These are phyloP conservation scores for Penicillium sp. DNA, from an alignment of 2,329 filamentous ascomycete genomes.

Conservation along the genomic window DNA sequence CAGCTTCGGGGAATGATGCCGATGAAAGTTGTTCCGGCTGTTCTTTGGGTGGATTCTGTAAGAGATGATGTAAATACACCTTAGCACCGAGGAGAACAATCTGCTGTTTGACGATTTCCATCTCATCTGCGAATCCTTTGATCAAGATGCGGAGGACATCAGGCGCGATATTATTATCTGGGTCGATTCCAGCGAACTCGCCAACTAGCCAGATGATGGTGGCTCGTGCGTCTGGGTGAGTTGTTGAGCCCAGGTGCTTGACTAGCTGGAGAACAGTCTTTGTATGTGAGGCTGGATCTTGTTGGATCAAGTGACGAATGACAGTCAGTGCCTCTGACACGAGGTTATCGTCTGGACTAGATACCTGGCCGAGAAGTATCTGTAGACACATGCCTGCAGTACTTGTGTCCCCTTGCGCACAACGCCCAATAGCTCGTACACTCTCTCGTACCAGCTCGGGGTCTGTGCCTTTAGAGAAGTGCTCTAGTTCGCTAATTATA, in stretches of 20 bases:
- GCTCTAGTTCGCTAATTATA: slow-evolving; percentile 87
- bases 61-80: slow-evolving; percentile 85
- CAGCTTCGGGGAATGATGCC: slow-evolving; percentile 21
- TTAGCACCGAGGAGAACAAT: slow-evolving; percentile 93
- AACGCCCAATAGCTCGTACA: slow-evolving; percentile 88
- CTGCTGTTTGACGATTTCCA: slow-evolving; percentile 82
- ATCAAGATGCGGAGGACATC: slow-evolving; percentile 87
- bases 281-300: slow-evolving; percentile 74
- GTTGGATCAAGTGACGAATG: slow-evolving; percentile 91
- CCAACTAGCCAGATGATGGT: slow-evolving; percentile 98
- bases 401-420: slow-evolving; percentile 71
- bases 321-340: slow-evolving; percentile 93
- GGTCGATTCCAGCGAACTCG: slow-evolving; percentile 78
- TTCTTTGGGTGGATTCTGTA: slow-evolving; percentile 46
- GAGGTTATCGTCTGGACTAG: slow-evolving; percentile 79
- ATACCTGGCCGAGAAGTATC: slow-evolving; percentile 81
- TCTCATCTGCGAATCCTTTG: slow-evolving; percentile 79
- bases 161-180: slow-evolving; percentile 84
- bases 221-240: slow-evolving; percentile 81
- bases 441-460: slow-evolving; percentile 80
- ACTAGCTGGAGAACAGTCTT: slow-evolving; percentile 86
- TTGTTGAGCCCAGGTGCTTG: slow-evolving; percentile 84
- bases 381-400: slow-evolving; percentile 77
- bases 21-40: slow-evolving; percentile 5
- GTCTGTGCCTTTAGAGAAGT: slow-evolving; percentile 77